These are phyloP conservation scores for Endothia cerciana DNA, from an alignment of 2,329 filamentous ascomycete genomes.

Conservation along the genomic window DNA sequence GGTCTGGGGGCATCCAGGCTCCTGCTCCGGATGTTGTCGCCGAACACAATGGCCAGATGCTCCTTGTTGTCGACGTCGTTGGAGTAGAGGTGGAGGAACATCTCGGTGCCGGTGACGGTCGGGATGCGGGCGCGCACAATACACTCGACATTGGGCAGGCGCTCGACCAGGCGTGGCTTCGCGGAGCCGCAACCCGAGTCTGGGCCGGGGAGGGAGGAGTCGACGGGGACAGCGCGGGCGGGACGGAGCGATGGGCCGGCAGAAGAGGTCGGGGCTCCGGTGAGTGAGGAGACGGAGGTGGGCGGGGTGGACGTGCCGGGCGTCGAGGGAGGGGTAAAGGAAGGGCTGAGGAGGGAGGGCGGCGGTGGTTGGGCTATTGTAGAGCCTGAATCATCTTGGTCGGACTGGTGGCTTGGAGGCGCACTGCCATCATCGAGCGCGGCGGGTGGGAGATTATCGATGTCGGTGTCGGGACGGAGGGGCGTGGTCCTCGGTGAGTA, in stretches of 20 bases:
- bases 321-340: constrained; percentile 75
- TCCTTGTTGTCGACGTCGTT: constrained; percentile 95
- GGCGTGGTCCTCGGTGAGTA: constrained; percentile 37
- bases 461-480: constrained; percentile 32
- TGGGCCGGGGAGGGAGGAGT: constrained; percentile 54
- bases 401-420: constrained; percentile 17
- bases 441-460: constrained; percentile 30
- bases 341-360: constrained; percentile 81
- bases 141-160: constrained; percentile 85
- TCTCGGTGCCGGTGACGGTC: constrained; percentile 87
- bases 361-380: constrained; percentile 40
- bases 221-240: constrained; percentile 61
- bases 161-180: constrained; percentile 72
- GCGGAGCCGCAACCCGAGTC: constrained; percentile 59
- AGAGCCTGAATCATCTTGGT: constrained; percentile 28
- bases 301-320: constrained; percentile 61
- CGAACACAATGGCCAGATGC: constrained; percentile 96
- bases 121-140: constrained; percentile 94
- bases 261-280: constrained; percentile 27
- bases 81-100: constrained; percentile 94
- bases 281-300: constrained; percentile 35
- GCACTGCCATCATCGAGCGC: constrained; percentile 24
- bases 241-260: constrained; percentile 32
- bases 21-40: constrained; percentile 76
- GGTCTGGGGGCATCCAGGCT: constrained; percentile 71